Percentiles rank a stretch among this genome's conserved stretches.
Evolutionary conservation across 176 grass and related monocot genomes (phyloP).

Genomic region (barley (Hordeum vulgare)): DNA sequence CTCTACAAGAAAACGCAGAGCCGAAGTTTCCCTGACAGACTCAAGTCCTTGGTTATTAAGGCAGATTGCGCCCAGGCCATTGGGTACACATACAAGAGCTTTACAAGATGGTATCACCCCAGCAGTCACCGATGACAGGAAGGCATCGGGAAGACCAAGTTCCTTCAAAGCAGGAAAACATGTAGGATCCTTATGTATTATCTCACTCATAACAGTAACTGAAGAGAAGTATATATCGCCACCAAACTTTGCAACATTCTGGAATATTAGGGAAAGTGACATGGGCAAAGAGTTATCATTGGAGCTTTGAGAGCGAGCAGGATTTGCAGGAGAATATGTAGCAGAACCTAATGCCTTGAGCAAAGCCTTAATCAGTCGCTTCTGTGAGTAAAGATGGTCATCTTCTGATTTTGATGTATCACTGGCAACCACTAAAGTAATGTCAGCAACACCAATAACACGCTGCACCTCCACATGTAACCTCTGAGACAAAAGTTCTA

Average conservation of each 20-base stretch:
- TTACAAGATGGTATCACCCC: constrained; percentile 85
- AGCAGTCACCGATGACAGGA: constrained; percentile 72
- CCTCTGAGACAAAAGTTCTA: constrained; percentile 77
- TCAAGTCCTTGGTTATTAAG: constrained; percentile 87
- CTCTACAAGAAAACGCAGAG: constrained; percentile 72
- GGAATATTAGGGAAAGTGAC: constrained; percentile 91
- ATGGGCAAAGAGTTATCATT: constrained; percentile 76
- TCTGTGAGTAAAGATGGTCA: constrained; percentile 76
- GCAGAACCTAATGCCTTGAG: constrained; percentile 92
- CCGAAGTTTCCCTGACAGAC: constrained; percentile 78
- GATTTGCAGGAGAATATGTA: constrained; percentile 89
- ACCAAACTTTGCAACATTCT: constrained; percentile 80
- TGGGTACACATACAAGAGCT: constrained; percentile 87
- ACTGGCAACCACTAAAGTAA: constrained; percentile 46
- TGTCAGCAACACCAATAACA: constrained; percentile 61
- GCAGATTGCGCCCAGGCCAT: constrained; percentile 94
- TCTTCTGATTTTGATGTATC: constrained; percentile 67
- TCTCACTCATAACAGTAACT: constrained; percentile 98
- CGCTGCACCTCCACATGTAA: constrained; percentile 82
- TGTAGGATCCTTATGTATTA: constrained; percentile 97
- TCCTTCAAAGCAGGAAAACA: constrained; percentile 85
- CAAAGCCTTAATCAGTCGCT: constrained; percentile 87
- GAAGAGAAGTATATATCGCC: constrained; percentile 98
- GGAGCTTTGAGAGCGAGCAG: constrained; percentile 56
- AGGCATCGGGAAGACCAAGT: constrained; percentile 84